These are phyloP conservation scores for Mucor indicus DNA, from an alignment of 371 early-diverging fungal species.

Conservation along the genomic window DNA sequence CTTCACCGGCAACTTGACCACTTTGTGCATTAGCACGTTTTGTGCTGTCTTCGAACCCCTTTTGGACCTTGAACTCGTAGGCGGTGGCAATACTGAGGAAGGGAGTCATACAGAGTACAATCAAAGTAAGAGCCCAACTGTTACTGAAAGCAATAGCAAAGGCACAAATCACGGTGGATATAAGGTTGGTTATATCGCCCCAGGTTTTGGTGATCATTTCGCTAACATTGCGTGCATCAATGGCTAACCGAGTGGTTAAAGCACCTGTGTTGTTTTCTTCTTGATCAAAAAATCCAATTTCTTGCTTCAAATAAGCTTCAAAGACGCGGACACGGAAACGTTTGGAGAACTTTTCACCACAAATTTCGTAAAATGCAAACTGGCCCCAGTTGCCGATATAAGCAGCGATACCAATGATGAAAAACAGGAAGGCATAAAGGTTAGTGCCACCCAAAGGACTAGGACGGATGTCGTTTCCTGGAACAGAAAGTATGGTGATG, in stretches of 20 bases:
- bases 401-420: constrained; percentile 48
- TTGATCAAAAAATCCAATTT: constrained; percentile 83
- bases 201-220: constrained; percentile 63
- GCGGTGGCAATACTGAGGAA: constrained; percentile 32
- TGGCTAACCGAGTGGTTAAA: constrained; percentile 73
- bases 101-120: constrained; percentile 46
- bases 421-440: constrained; percentile 75
- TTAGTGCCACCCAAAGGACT: constrained; percentile 52
- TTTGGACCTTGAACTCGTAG: constrained; percentile 22
- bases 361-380: constrained; percentile 32
- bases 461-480: constrained; percentile 12
- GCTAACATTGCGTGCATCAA: constrained; percentile 68
- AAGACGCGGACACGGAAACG: constrained; percentile 56
- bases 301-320: constrained; percentile 66
- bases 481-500: constrained; percentile 2
- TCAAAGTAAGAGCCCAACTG: constrained; percentile 51
- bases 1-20: constrained; percentile 73
- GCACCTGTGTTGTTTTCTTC: constrained; percentile 76
- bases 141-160: constrained; percentile 29
- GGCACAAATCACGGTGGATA: constrained; percentile 31
- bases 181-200: constrained; percentile 51
- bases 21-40: constrained; percentile 58
- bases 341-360: constrained; percentile 55
- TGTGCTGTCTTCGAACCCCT: constrained; percentile 47
- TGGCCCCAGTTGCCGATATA: constrained; percentile 38